phyloP scores from a whole-genome alignment of 345 rosid genomes.

The Moricandia moricandioides region DNA sequence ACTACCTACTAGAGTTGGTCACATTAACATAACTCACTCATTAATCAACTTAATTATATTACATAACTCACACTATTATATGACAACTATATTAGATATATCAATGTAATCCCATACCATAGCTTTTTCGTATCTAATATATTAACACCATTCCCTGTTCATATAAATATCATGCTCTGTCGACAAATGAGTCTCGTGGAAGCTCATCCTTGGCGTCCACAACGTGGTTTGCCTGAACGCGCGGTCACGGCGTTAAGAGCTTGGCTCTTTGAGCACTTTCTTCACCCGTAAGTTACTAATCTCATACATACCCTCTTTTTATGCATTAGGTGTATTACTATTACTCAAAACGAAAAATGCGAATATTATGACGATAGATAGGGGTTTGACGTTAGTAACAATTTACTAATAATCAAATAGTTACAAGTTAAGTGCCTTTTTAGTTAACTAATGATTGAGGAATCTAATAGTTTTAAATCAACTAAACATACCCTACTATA shows the following conservation, averaged over 20 bases:
- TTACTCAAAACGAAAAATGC: background rate
- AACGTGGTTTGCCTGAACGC: slow-evolving; percentile 93
- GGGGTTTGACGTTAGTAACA: background rate
- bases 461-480: background rate
- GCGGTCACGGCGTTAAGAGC: slow-evolving; percentile 94
- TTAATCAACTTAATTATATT: no score
- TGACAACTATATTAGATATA: no score
- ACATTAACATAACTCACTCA: no score
- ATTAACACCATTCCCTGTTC: no score
- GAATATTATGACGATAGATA: background rate
- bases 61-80: no score
- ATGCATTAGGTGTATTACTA: background rate
- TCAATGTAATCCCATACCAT: no score
- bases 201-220: slow-evolving; percentile 97
- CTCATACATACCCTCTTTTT: background rate
- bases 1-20: no score
- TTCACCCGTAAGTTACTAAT: slow-evolving; percentile 76
- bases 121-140: no score
- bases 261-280: slow-evolving; percentile 98
- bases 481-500: slow-evolving; percentile 2
- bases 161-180: no score
- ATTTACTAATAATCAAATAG: background rate
- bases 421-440: background rate
- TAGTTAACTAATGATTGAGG: background rate
- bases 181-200: slow-evolving; percentile 92